Percentiles rank a stretch among this genome's conserved stretches.
Evolutionary conservation across 2,329 filamentous ascomycete species (phyloP).

Genomic region (Phialophora chinensis): DNA sequence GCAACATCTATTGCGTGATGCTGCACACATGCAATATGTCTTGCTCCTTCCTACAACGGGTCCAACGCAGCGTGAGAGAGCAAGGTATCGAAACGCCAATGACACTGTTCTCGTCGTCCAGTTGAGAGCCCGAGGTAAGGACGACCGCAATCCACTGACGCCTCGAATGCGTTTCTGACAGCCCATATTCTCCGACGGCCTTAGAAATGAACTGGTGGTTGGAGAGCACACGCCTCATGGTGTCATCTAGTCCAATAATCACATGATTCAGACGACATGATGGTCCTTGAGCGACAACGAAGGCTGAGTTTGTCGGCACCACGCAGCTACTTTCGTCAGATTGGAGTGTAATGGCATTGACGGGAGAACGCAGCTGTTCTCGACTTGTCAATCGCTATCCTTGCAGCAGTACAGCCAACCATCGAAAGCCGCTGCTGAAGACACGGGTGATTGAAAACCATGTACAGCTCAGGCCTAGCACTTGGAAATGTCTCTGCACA

Average conservation of each 20-base stretch:
- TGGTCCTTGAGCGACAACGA: not conserved
- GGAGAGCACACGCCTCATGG: not conserved
- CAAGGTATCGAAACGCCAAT: too few species aligned
- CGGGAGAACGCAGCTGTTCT: not conserved
- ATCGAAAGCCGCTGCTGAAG: not conserved
- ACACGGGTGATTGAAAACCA: not conserved
- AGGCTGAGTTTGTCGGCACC: not conserved
- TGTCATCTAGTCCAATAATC: not conserved
- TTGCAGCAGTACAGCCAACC: not conserved
- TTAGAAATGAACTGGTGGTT: too few species aligned
- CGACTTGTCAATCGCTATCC: not conserved
- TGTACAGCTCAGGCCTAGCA: not conserved
- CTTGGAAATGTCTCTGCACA: not conserved
- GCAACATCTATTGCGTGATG: too few species aligned
- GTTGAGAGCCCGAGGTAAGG: too few species aligned
- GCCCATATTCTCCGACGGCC: not conserved
- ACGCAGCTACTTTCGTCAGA: not conserved
- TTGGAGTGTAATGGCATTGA: not conserved
- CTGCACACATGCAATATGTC: too few species aligned
- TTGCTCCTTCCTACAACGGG: too few species aligned
- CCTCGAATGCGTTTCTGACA: not conserved
- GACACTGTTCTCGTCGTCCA: too few species aligned
- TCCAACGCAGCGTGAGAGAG: too few species aligned
- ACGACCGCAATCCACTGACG: not conserved
- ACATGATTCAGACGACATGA: too few species aligned